phyloP scores from a whole-genome alignment of 2,329 filamentous ascomycete species.

The Akanthomyces dipterigenus region DNA sequence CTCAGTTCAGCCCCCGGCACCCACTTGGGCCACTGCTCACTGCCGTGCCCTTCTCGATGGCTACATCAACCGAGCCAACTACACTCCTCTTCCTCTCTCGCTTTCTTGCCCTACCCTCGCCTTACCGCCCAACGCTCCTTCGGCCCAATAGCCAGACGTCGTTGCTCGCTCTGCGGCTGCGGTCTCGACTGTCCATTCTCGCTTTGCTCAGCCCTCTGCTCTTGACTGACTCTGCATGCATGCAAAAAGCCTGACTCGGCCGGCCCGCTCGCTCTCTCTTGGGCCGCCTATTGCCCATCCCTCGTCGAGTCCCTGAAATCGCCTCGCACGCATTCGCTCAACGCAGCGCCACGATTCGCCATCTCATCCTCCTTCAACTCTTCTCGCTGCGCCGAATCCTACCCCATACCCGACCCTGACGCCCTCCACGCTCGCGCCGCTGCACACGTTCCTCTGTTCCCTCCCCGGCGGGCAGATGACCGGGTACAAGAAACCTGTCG shows the following conservation, averaged over 20 bases:
- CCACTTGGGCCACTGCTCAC: not conserved
- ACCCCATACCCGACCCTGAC: not conserved
- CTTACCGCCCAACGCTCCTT: conserved; percentile 4
- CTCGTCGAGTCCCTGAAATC: not conserved
- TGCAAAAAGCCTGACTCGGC: conserved; percentile 10
- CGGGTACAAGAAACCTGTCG: conserved; percentile 43
- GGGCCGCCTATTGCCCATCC: not conserved
- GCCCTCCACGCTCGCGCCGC: not conserved
- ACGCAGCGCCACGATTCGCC: not conserved
- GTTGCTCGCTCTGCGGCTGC: not conserved
- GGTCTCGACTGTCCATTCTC: not conserved
- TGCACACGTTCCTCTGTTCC: not conserved
- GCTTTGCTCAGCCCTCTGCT: not conserved
- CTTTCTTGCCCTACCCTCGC: not conserved
- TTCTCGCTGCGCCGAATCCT: not conserved
- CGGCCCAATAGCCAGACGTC: not conserved
- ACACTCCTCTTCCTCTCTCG: not conserved
- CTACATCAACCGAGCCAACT: not conserved
- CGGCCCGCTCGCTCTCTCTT: conserved; percentile 7
- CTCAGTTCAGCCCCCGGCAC: not conserved
- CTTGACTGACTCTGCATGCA: not conserved
- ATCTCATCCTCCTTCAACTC: not conserved
- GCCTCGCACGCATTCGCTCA: not conserved
- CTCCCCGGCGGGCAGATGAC: conserved; percentile 26
- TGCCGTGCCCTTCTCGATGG: conserved; percentile 5